Evolutionary conservation across 202 grass and related monocot species (phyloP).

Genomic region (Alloteropsis angusta): DNA sequence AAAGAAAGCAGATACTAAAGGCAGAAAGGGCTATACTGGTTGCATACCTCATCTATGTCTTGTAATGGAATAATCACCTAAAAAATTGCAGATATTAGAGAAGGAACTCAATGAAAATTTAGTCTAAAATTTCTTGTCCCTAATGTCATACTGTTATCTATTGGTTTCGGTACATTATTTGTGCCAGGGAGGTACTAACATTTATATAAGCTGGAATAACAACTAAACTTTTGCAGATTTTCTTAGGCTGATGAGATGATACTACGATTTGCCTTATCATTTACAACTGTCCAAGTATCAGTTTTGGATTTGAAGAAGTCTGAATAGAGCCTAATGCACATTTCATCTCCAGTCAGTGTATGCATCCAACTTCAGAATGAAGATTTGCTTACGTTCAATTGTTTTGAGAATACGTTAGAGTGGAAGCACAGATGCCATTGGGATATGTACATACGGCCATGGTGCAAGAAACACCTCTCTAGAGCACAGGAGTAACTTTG

Average conservation of each 20-base stretch:
- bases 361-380: background rate
- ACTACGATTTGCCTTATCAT: background rate
- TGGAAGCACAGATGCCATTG: constrained; percentile 95
- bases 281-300: constrained; percentile 3
- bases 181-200: background rate
- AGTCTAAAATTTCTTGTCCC: background rate
- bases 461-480: constrained; percentile 74
- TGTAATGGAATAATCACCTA: constrained; percentile 89
- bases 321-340: constrained; percentile 10
- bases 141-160: constrained; percentile 10
- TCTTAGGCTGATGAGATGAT: background rate
- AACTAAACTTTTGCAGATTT: background rate
- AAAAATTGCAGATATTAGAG: constrained; percentile 29
- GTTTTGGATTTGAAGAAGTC: background rate
- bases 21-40: background rate
- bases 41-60: constrained; percentile 80
- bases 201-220: background rate
- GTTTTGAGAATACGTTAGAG: constrained; percentile 79
- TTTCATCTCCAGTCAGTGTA: constrained; percentile 1
- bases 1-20: constrained; percentile 7
- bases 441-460: constrained; percentile 86
- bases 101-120: constrained; percentile 12
- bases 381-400: constrained; percentile 64
- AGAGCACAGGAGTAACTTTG: constrained; percentile 86
- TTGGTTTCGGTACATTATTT: constrained; percentile 10